These are phyloP conservation scores for Phyllostachys edulis DNA, from an alignment of 176 grass and related monocot genomes.

Conservation along the genomic window DNA sequence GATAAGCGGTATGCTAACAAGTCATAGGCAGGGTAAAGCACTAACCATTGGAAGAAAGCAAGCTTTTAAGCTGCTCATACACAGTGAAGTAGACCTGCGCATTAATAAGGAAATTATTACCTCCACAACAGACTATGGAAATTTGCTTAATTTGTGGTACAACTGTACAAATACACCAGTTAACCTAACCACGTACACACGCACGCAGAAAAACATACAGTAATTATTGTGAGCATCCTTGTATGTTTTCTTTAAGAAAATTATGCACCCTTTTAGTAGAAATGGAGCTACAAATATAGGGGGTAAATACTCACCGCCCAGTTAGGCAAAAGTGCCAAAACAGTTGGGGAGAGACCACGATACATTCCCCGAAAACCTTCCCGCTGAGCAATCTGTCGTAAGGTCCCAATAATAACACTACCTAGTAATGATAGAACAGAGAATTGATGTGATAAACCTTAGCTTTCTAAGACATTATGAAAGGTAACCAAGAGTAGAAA, in stretches of 20 bases:
- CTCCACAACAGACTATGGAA: not conserved
- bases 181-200: not conserved
- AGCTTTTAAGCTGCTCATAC: slow-evolving; percentile 89
- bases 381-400: slow-evolving; percentile 76
- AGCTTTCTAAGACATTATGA: slow-evolving; percentile 1
- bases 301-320: slow-evolving; percentile 82
- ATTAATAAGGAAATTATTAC: slow-evolving; percentile 25
- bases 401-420: slow-evolving; percentile 82
- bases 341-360: slow-evolving; percentile 81
- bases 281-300: slow-evolving; percentile 23
- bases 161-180: not conserved
- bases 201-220: not conserved
- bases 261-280: not conserved
- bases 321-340: slow-evolving; percentile 87
- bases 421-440: slow-evolving; percentile 49
- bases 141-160: not conserved
- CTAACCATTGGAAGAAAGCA: slow-evolving; percentile 73
- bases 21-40: slow-evolving; percentile 36
- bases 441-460: slow-evolving; percentile 16
- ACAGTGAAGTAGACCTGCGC: slow-evolving; percentile 88
- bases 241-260: too few species aligned
- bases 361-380: slow-evolving; percentile 92
- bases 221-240: not conserved
- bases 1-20: slow-evolving; percentile 8
- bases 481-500: slow-evolving; percentile 7